Base-by-base conservation (phyloP, 805 yeast species). In the Candida sanyiensis region DNA sequence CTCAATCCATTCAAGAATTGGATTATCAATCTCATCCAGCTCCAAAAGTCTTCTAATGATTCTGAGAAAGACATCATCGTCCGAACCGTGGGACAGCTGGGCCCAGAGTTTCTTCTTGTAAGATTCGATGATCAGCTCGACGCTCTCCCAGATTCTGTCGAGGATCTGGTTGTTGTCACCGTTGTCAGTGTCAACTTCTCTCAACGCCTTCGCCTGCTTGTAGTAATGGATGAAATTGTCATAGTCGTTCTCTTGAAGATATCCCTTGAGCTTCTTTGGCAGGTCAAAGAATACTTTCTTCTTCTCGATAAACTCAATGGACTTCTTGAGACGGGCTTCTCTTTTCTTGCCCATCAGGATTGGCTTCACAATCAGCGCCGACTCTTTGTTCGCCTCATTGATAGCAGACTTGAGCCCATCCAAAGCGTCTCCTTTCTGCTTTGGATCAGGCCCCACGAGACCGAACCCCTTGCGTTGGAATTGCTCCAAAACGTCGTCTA, bases 1-100 rank as follows among this genome's bases (percentile, higher is more conserved):
- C 29, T 69, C 62, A 21, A 83, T 68, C 77, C 87, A 83, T 38
- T 71, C 75, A 17, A 68, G 54, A 6, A 82, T 73, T 5, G 90
- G 90, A 52, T 77, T 80, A 40, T 75, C 79, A 33, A 65, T 70
- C 3, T 73, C 69, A n/a, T 79, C 82, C 24, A 83, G 61, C 44
- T 81, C 85, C 32, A 79, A 57, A 24, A 83, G 61, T 46, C 72
- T 73, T n/a, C 70, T 66, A 18, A 81, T 70, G 10, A 69, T 52
- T 9, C 66, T 62, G 16, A 72, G 49, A 42, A 72, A 69, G 3
- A 37, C 42, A n/a, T 45, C 50, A 17, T 37, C 39, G 15, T 36
- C 31, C 10, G 38, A 48, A 18, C 45, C 46, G 10, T 40, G 43
- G 18, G 39, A 45, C 32, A 83, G 62, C 31, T 62, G 59, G 13